A percentile compares a stretch with the other conserved stretches of the same genome.
Evolutionary conservation across 257 asterid species (phyloP).

Genomic region (Striga asiatica): DNA sequence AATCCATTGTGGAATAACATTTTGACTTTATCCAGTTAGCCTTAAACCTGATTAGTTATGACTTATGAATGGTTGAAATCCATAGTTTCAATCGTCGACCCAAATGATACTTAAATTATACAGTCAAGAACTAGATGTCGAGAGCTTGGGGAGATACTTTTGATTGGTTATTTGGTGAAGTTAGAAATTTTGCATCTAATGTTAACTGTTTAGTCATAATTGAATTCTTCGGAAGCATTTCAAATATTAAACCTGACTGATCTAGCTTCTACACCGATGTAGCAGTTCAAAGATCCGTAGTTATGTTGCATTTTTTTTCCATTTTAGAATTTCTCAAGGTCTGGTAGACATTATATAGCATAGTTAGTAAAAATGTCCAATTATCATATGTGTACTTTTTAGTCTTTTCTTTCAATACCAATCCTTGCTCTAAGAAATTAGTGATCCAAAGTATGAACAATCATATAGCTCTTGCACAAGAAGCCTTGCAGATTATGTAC

Average conservation of each 20-base stretch:
- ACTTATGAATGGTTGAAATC: too few relatives aligned
- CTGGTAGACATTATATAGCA: not conserved
- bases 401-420: not conserved
- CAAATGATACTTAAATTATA: not conserved
- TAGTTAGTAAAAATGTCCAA: not conserved
- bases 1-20: too few relatives aligned
- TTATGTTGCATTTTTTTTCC: not conserved
- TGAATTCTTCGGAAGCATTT: slow-evolving; percentile 1
- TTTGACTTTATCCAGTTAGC: too few relatives aligned
- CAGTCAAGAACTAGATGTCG: not conserved
- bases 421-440: not conserved
- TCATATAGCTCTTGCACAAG: not conserved
- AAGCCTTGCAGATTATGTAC: not conserved
- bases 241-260: not conserved
- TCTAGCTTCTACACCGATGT: not conserved
- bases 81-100: too few relatives aligned
- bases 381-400: not conserved
- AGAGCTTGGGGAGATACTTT: not conserved
- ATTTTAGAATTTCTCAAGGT: not conserved
- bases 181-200: not conserved
- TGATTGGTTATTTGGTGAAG: not conserved
- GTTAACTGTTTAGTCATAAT: not conserved
- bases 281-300: not conserved
- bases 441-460: not conserved
- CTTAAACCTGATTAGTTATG: too few relatives aligned